phyloP scores from a whole-genome alignment of 768 basidiomycete species.

The Russula compacta region DNA sequence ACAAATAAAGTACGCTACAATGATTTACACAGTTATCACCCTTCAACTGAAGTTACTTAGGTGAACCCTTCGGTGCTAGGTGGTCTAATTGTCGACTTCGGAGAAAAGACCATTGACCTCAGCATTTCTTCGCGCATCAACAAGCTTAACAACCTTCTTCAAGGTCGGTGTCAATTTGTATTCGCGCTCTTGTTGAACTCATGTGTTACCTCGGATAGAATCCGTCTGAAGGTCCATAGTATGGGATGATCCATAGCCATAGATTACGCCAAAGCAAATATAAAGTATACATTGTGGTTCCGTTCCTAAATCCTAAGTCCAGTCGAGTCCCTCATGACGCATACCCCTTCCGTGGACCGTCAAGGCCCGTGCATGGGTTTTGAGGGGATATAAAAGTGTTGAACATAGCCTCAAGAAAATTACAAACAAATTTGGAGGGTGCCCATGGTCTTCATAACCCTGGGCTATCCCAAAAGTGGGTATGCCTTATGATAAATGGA shows the following conservation, averaged over 20 bases:
- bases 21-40: not conserved
- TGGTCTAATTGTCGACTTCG: constrained; percentile 92
- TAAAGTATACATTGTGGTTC: constrained; percentile 2
- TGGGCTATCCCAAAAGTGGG: no score
- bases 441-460: no score
- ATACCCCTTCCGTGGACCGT: no score
- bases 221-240: constrained; percentile 15
- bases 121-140: constrained; percentile 90
- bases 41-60: constrained; percentile 31
- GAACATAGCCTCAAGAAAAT: no score
- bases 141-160: constrained; percentile 84
- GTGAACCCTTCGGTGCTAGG: constrained; percentile 90
- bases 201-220: constrained; percentile 3
- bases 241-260: not conserved
- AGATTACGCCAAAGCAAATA: constrained; percentile 6
- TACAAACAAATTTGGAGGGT: no score
- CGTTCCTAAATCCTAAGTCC: no score
- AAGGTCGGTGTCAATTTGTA: constrained; percentile 44
- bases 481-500: not conserved
- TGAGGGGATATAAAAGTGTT: not conserved
- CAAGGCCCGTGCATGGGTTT: no score
- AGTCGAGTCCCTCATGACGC: no score
- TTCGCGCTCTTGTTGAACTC: not conserved
- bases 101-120: constrained; percentile 96
- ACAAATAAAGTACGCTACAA: constrained; percentile 68